Evolutionary conservation across 2,329 filamentous ascomycete species (phyloP), one percentile per base, ranked within the genome.

Genomic region (Chaetothyriales sp.): DNA sequence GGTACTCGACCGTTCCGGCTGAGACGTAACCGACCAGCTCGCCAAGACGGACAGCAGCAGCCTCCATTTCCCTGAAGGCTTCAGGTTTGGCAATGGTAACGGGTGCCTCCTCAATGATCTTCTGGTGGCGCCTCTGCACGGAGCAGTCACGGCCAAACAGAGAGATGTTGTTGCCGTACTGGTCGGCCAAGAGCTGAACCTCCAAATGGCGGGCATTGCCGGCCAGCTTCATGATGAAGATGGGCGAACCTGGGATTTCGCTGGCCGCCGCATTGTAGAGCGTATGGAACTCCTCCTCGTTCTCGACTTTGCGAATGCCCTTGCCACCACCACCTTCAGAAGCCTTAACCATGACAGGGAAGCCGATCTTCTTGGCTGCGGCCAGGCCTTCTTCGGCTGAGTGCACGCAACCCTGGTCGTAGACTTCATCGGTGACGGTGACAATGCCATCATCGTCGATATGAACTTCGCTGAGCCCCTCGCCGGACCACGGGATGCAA

Each of bases 261-360:
- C 84, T 94, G 4, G 92, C 89, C 19, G 93, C 92, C 45, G 90
- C 92, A 70, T 93, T 92, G 77, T 96, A 98, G 45, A 96, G 75
- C 60, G 77, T 75, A 65, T 84, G 77, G 63, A 98, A 98, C 56
- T 84, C 81, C 43, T 90, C 83, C 66, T 95, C 89, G 55, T 75
- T 75, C 55, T 86, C 76, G 59, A 92, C 92, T 73, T 96, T 95
- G 66, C 93, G 87, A 66, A 98, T 98, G 77, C 92, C 92, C 76
- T 98, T 98, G 66, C 92, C 92, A 73, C 92, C 92, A 73, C 92
- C 92, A 72, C 92, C 92, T 74, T 98, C 92, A 2, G 92, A 96
- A n/a, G 92, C 92, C 76, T 98, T 98, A 68, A 98, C 87, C 92
- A 98, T 98, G 74, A 98, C 85, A 15, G 92, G 92, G 74, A 98